Conservation (phyloP, 2,329 filamentous ascomycete genomes). For the Pseudovirgaria hyperparasitica region DNA sequence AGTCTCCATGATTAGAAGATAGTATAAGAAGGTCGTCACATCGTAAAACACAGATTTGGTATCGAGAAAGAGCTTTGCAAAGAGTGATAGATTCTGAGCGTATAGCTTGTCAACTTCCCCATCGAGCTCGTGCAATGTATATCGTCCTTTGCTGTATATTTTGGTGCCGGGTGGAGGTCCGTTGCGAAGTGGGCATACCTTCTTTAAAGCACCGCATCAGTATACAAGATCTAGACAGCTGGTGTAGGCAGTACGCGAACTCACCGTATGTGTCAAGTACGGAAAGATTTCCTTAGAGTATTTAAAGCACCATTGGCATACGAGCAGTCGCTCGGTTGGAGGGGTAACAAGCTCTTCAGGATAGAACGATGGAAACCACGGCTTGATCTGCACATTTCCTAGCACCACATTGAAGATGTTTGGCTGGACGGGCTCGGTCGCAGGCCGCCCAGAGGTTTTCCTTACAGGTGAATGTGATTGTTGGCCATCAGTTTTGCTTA, state of each 20-base stretch:
- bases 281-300: slow-evolving; percentile 52
- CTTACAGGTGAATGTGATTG: no score
- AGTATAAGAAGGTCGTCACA: slow-evolving; percentile 87
- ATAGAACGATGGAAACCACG: slow-evolving; percentile 92
- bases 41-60: slow-evolving; percentile 99
- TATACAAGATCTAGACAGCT: slow-evolving; percentile 1
- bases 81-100: slow-evolving; percentile 88
- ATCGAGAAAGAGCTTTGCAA: slow-evolving; percentile 94
- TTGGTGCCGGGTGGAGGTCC: slow-evolving; percentile 51
- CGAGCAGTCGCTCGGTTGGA: slow-evolving; percentile 50
- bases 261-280: slow-evolving; percentile 34
- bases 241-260: slow-evolving; percentile 7
- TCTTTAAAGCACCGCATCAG: slow-evolving; percentile 15
- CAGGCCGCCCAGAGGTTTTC: no score
- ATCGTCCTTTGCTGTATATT: slow-evolving; percentile 68
- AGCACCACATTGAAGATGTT: slow-evolving; percentile 82
- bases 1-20: slow-evolving; percentile 47
- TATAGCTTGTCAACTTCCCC: slow-evolving; percentile 78
- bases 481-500: no score
- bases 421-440: slow-evolving; percentile 44
- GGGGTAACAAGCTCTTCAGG: slow-evolving; percentile 46
- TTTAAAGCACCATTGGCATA: slow-evolving; percentile 90
- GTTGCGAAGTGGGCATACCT: slow-evolving; percentile 29
- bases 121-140: slow-evolving; percentile 86
- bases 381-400: slow-evolving; percentile 70